Evolutionary conservation across 768 basidiomycete genomes (phyloP).

Genomic region (Phaeotremella fagi): DNA sequence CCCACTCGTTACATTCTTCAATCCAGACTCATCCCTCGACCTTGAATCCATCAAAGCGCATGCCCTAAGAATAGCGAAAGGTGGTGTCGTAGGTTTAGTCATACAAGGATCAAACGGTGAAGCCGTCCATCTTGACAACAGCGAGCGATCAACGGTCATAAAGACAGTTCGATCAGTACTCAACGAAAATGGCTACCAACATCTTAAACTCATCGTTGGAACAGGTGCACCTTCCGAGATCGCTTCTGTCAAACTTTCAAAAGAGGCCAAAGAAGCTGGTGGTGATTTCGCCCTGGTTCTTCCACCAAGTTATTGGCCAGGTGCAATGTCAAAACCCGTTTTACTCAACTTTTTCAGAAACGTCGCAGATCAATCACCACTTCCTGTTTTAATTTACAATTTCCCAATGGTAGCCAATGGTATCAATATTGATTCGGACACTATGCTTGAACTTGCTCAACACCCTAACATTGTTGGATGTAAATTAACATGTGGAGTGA

Average conservation of each 20-base stretch:
- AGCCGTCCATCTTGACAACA: constrained; percentile 52
- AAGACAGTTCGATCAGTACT: constrained; percentile 61
- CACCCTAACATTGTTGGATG: constrained; percentile 76
- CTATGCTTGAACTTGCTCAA: constrained; percentile 58
- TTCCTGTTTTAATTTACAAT: constrained; percentile 74
- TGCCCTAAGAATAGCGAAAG: constrained; percentile 67
- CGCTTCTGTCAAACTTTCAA: constrained; percentile 64
- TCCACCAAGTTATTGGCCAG: constrained; percentile 45
- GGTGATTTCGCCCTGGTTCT: constrained; percentile 63
- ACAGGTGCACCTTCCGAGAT: constrained; percentile 70
- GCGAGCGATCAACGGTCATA: constrained; percentile 64
- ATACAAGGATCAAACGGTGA: constrained; percentile 15
- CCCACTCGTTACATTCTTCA: constrained; percentile 68
- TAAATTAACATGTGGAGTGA: constrained; percentile 43
- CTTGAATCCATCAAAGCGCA: constrained; percentile 60
- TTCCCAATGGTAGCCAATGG: constrained; percentile 63
- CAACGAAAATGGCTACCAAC: constrained; percentile 62
- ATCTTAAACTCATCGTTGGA: constrained; percentile 67
- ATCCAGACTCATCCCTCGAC: constrained; percentile 62
- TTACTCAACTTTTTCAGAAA: constrained; percentile 37
- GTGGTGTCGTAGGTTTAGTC: constrained; percentile 57
- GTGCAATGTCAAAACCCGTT: constrained; percentile 54
- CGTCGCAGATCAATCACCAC: constrained; percentile 60
- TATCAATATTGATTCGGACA: constrained; percentile 71
- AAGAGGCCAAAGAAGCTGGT: constrained; percentile 68